Evolutionary conservation across 2,329 filamentous ascomycete species (phyloP).

Genomic region (Dothiorella sarmentorum): DNA sequence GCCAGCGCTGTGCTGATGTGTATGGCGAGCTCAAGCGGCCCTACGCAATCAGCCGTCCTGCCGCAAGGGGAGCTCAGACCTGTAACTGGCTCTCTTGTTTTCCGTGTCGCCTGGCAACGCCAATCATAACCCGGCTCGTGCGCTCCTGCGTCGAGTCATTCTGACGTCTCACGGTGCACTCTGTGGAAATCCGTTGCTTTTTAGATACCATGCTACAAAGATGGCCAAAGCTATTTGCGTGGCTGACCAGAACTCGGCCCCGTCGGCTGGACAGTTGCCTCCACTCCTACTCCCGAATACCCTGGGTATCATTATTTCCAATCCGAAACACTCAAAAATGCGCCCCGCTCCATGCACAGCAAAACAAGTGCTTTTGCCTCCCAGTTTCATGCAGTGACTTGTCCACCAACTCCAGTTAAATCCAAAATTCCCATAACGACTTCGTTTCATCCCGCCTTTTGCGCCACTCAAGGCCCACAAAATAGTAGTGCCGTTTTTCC

Average conservation of each 20-base stretch:
- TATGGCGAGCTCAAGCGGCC: constrained; percentile 12
- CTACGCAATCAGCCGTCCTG: constrained; percentile 16
- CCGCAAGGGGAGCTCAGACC: constrained; percentile 11
- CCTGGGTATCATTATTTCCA: constrained; percentile 14
- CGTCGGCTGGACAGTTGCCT: not conserved
- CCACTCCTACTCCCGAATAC: constrained; percentile 7
- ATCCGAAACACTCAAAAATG: constrained; percentile 8
- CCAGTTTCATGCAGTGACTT: constrained; percentile 5
- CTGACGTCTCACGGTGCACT: not conserved
- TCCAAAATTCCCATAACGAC: not conserved
- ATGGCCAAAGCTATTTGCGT: not conserved
- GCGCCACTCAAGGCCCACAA: too few species aligned
- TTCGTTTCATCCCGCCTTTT: not conserved
- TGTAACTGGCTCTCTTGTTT: too few species aligned
- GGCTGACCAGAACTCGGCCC: not conserved
- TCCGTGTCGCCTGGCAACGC: constrained; percentile 5
- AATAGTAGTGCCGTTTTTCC: too few species aligned
- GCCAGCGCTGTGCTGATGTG: constrained; percentile 8
- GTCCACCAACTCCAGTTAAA: constrained; percentile 8
- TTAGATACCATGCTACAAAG: not conserved
- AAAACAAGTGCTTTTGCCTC: constrained; percentile 13
- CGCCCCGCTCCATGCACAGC: constrained; percentile 9
- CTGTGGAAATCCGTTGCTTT: not conserved
- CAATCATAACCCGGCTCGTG: constrained; percentile 2
- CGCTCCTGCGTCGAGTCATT: not conserved